Base-by-base conservation (phyloP, 139 green algal species). In the Ostreobium quekettii region DNA sequence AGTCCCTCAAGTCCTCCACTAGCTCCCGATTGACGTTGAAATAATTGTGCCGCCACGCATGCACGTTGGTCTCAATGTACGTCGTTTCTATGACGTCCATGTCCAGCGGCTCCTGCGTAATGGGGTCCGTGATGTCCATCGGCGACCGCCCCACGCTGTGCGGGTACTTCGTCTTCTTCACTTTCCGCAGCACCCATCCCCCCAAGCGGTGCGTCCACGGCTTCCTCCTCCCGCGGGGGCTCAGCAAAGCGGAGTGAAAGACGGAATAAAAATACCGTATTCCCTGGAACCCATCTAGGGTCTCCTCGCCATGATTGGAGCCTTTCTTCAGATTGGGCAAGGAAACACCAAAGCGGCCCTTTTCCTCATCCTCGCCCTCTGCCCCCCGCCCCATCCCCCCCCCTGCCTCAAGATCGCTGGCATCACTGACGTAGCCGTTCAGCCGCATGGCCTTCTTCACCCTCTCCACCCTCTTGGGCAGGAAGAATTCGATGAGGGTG, bases 11-110 rank as follows among this genome's bases (percentile, higher is more conserved):
- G 67, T 79, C 73, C 39, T 74, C 67, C 47, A 79, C 42, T 28
- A 79, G 64, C 59, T 79, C 73, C 2, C 67, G 29, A 64, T 79
- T 76, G 24, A 76, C 64, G 15, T 47, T 66, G 49, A 79, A 79
- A 36, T 72, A 63, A 32, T 61, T 79, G 67, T 79, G 74, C 1
- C 74, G 68, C 32, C 70, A 8, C 7, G n/a, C 32, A 47, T 73
- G 67, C 59, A 79, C 60, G 61, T 79, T 79, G 36, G 36, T 46
- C 4, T 68, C 46, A 3, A 79, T 47, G 68, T 66, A 72, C 2
- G 63, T 67, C n/a, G 74, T 53, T 29, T 73, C 74, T 28, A 79
- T 67, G 33, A 75, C 48, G 67, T 79, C 73, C 5, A 79, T 66
- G 46, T 79, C 73, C 61, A 79, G 53, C 60, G 57, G 48, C 2